A percentile compares a stretch with the other conserved stretches of the same genome.
Evolutionary conservation across 2,329 filamentous ascomycete species (phyloP).

Genomic region (Ophiosphaerella korrae): DNA sequence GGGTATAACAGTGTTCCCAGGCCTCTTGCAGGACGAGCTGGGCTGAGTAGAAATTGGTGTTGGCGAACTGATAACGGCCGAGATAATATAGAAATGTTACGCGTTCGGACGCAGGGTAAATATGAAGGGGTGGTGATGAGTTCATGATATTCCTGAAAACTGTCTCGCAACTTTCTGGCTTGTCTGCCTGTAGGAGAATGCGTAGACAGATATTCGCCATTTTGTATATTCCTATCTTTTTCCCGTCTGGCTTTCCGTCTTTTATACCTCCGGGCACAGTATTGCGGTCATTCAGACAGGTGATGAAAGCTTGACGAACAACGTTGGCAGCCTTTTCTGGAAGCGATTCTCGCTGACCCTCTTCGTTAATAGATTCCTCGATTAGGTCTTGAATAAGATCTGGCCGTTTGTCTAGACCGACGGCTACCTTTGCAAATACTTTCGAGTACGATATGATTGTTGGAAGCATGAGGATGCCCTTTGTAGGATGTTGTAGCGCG

Average conservation of each 20-base stretch:
- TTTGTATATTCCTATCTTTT: constrained; percentile 85
- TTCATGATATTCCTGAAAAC: constrained; percentile 88
- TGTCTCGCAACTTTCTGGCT: constrained; percentile 81
- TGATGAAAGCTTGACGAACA: constrained; percentile 88
- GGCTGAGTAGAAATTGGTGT: constrained; percentile 80
- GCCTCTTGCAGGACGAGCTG: constrained; percentile 76
- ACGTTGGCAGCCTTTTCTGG: constrained; percentile 88
- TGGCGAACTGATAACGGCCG: constrained; percentile 85
- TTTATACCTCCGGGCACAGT: constrained; percentile 62
- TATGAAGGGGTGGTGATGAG: constrained; percentile 77
- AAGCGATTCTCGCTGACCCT: constrained; percentile 74
- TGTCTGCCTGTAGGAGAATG: constrained; percentile 84
- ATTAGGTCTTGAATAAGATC: constrained; percentile 73
- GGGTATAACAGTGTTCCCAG: constrained; percentile 70
- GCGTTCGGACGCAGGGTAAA: constrained; percentile 84
- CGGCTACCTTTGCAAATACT: constrained; percentile 79
- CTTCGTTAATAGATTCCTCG: constrained; percentile 58
- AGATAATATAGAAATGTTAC: constrained; percentile 96
- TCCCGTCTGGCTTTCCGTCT: constrained; percentile 75
- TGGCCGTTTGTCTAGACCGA: constrained; percentile 80
- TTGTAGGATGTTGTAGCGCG: constrained; percentile 77
- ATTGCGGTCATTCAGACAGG: constrained; percentile 81
- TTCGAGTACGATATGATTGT: constrained; percentile 83
- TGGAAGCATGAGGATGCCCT: constrained; percentile 81
- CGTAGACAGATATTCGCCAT: constrained; percentile 91